phyloP scores from a whole-genome alignment of 495 filamentous ascomycete species.

The Corynascus novoguineensis region DNA sequence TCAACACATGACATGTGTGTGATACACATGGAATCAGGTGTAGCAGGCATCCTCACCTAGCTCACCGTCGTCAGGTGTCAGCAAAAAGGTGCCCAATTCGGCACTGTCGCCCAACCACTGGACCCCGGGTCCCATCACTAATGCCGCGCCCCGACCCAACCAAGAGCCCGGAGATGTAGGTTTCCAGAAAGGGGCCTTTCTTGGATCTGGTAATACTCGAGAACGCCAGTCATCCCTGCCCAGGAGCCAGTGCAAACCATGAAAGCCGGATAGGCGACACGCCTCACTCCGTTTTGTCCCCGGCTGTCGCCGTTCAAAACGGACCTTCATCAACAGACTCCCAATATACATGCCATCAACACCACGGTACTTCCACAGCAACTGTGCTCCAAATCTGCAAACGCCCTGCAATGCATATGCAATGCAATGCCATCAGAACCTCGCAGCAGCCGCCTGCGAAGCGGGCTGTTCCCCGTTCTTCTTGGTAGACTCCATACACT shows the following conservation, averaged over 20 bases:
- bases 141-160: background rate
- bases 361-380: background rate
- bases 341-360: conserved; percentile 6
- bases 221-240: background rate
- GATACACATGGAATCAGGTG: background rate
- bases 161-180: background rate
- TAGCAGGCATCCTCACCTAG: background rate
- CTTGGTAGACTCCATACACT: background rate
- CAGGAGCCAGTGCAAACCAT: background rate
- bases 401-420: conserved; percentile 1
- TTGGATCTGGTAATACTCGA: too few species aligned
- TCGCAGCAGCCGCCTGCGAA: background rate
- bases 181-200: too few species aligned
- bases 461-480: conserved; percentile 1
- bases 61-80: background rate
- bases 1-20: background rate
- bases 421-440: background rate
- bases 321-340: background rate
- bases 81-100: background rate
- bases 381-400: background rate
- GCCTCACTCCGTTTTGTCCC: background rate
- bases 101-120: background rate
- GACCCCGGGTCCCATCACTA: background rate
- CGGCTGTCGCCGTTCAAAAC: background rate
- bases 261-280: background rate